Evolutionary conservation across 768 basidiomycete species (phyloP).

Genomic region (Pluteus cervinus): DNA sequence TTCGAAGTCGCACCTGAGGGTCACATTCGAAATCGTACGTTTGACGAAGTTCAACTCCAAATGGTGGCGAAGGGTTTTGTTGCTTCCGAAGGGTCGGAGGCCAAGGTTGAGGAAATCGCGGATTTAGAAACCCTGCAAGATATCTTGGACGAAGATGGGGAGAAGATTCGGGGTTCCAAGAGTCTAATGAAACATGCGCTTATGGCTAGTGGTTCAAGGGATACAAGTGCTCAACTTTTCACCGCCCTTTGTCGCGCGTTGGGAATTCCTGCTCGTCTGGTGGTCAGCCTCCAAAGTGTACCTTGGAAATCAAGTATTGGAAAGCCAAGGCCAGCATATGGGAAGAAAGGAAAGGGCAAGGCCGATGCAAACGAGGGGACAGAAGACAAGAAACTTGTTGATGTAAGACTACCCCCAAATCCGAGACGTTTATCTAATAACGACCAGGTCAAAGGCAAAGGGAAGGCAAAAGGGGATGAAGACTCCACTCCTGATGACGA

Average conservation of each 20-base stretch:
- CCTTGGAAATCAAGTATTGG: constrained; percentile 77
- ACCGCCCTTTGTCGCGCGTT: constrained; percentile 84
- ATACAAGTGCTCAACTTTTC: constrained; percentile 86
- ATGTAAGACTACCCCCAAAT: constrained; percentile 9
- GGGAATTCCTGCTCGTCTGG: constrained; percentile 79
- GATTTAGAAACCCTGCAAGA: constrained; percentile 41
- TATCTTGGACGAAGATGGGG: constrained; percentile 49
- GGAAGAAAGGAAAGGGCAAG: constrained; percentile 31
- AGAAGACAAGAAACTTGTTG: constrained; percentile 24
- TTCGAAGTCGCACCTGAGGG: constrained; percentile 58
- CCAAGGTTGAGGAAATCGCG: not conserved
- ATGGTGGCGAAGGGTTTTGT: constrained; percentile 25
- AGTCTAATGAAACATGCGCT: constrained; percentile 93
- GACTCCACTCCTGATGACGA: constrained; percentile 31
- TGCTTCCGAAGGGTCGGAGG: not conserved
- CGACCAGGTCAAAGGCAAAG: constrained; percentile 30
- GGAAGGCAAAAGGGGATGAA: constrained; percentile 12
- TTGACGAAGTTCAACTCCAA: constrained; percentile 58
- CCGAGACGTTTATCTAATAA: not conserved
- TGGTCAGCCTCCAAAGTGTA: constrained; percentile 87
- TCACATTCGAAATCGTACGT: constrained; percentile 71
- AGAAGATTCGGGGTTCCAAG: constrained; percentile 68
- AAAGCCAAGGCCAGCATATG: constrained; percentile 41
- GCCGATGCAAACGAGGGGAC: constrained; percentile 25
- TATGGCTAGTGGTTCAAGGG: constrained; percentile 73